These are phyloP conservation scores for Myxozyma neglecta DNA, from an alignment of 805 yeast genomes.

Conservation along the genomic window DNA sequence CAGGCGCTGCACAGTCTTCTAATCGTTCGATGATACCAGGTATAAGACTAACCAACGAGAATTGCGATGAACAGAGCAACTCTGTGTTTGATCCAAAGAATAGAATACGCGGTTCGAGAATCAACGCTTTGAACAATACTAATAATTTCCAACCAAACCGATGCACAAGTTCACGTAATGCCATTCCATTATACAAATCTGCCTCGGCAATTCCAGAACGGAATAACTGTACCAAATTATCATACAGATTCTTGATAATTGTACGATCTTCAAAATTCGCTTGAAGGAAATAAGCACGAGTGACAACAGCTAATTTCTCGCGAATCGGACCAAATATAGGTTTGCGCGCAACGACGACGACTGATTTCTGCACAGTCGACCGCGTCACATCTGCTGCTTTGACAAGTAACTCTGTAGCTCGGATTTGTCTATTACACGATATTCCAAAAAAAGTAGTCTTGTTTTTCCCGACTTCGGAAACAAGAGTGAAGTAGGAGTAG, in stretches of 20 bases:
- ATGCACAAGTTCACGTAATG: constrained; percentile 62
- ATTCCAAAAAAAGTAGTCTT: constrained; percentile 84
- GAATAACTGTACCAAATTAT: constrained; percentile 49
- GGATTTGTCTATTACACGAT: constrained; percentile 84
- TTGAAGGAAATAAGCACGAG: constrained; percentile 82
- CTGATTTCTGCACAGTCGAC: constrained; percentile 85
- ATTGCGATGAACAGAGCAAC: constrained; percentile 75
- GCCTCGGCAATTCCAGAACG: constrained; percentile 47
- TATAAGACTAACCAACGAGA: constrained; percentile 76
- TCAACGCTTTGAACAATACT: constrained; percentile 69
- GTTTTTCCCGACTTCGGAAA: constrained; percentile 50
- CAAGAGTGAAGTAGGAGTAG: constrained; percentile 82
- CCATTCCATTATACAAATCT: constrained; percentile 71
- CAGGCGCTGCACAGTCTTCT: constrained; percentile 78
- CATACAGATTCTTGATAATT: constrained; percentile 67
- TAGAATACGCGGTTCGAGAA: constrained; percentile 71
- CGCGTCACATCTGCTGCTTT: constrained; percentile 69
- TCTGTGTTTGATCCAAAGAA: constrained; percentile 82
- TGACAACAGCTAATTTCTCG: constrained; percentile 86
- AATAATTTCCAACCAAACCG: constrained; percentile 60
- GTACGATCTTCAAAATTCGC: constrained; percentile 68
- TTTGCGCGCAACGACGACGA: constrained; percentile 79
- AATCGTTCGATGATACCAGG: constrained; percentile 70
- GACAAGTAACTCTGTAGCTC: constrained; percentile 57
- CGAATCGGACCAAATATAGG: constrained; percentile 84